Evolutionary conservation across 768 basidiomycete species (phyloP).

Genomic region (Sporobolomyces pararoseus): DNA sequence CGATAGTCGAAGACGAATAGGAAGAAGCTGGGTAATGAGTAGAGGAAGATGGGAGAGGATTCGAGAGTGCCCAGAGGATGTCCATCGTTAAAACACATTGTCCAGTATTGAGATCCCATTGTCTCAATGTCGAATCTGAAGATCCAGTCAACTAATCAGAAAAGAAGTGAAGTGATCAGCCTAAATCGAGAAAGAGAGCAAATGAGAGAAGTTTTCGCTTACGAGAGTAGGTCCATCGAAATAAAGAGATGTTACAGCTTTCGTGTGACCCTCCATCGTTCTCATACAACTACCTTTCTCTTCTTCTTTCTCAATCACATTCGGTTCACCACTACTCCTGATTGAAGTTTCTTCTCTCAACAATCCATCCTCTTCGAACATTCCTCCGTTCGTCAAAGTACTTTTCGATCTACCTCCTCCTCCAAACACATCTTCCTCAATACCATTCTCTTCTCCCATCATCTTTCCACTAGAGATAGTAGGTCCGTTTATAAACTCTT

Average conservation of each 20-base stretch:
- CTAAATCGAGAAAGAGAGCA: background rate
- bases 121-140: slow-evolving; percentile 94
- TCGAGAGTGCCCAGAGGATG: slow-evolving; percentile 97
- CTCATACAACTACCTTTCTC: slow-evolving; percentile 63
- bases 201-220: no score
- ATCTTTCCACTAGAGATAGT: background rate
- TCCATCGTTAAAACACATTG: slow-evolving; percentile 99
- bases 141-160: slow-evolving; percentile 80
- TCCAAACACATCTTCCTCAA: slow-evolving; percentile 41
- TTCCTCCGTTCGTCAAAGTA: slow-evolving; percentile 11
- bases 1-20: slow-evolving; percentile 35
- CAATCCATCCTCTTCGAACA: slow-evolving; percentile 29
- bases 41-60: slow-evolving; percentile 57
- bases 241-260: slow-evolving; percentile 86
- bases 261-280: slow-evolving; percentile 82
- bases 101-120: slow-evolving; percentile 95
- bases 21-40: slow-evolving; percentile 33
- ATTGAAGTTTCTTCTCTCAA: slow-evolving; percentile 20
- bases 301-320: slow-evolving; percentile 56
- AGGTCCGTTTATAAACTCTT: slow-evolving; percentile 45
- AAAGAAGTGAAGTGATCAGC: slow-evolving; percentile 13
- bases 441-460: background rate
- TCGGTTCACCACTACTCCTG: slow-evolving; percentile 19
- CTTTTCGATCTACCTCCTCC: background rate
- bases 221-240: slow-evolving; percentile 94